phyloP scores from a whole-genome alignment of 495 filamentous ascomycete species.

The Podospora pseudopauciseta region DNA sequence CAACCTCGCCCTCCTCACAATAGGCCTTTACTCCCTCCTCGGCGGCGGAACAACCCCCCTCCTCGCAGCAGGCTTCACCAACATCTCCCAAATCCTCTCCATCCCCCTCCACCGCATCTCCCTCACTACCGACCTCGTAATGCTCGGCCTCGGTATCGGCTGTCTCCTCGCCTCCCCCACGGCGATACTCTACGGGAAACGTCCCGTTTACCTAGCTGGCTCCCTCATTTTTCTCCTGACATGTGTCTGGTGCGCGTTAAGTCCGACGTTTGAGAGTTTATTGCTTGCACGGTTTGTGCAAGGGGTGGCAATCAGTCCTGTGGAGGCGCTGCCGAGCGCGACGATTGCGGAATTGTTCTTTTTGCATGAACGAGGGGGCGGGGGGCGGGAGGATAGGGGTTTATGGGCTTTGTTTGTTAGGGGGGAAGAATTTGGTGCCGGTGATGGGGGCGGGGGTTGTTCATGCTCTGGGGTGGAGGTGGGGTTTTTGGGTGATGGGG shows the following conservation, averaged over 20 bases:
- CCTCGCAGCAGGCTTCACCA: conserved; percentile 82
- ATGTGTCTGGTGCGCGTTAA: conserved; percentile 81
- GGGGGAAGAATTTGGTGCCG: conserved; percentile 92
- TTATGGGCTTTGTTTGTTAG: conserved; percentile 75
- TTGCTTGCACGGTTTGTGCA: conserved; percentile 83
- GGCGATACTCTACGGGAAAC: conserved; percentile 85
- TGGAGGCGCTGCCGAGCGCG: conserved; percentile 89
- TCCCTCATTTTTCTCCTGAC: conserved; percentile 71
- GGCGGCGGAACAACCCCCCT: conserved; percentile 92
- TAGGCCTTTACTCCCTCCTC: conserved; percentile 89
- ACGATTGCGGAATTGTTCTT: conserved; percentile 97
- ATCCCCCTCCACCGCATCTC: conserved; percentile 72
- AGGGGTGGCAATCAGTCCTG: conserved; percentile 81
- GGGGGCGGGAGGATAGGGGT: conserved; percentile 65
- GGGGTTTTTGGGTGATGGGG: conserved; percentile 90
- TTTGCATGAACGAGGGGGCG: conserved; percentile 87
- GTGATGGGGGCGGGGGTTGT: conserved; percentile 86
- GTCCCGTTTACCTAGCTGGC: conserved; percentile 82
- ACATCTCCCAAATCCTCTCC: conserved; percentile 68
- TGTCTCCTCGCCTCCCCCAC: conserved; percentile 82
- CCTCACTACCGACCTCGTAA: conserved; percentile 88
- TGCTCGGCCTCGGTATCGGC: conserved; percentile 88
- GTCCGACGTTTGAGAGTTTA: conserved; percentile 74
- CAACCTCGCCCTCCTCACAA: conserved; percentile 68
- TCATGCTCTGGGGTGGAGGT: conserved; percentile 73